Evolutionary conservation across 2,329 filamentous ascomycete species (phyloP), one percentile per base, ranked within the genome.

Genomic region (Parafenestella ontariensis): DNA sequence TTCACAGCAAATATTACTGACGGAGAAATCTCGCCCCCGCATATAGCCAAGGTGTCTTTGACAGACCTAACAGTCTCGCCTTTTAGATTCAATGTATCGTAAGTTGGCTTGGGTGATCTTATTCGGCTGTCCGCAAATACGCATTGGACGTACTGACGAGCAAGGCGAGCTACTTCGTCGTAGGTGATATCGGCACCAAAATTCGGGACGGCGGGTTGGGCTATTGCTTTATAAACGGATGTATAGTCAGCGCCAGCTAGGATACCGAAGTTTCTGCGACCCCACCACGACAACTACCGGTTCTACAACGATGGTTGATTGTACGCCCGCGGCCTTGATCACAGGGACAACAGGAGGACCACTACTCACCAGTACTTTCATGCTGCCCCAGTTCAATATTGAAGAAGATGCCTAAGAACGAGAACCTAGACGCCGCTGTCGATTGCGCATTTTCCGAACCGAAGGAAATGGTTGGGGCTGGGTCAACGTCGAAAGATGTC

Each of bases 81-180:
- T 43, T 61, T 61, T 11, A 55, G 48, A 23, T 61, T 55, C 49
- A 66, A 48, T 11, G 63, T 66, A 17, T 63, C 56, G 20, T 61
- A 56, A 45, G 59, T 64, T 3, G 61, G 58, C n/a, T n/a, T n/a
- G n/a, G n/a, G n/a, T 43, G 61, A 46, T 5, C 59, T 57, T 8
- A 40, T 23, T 23, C 48, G 53, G 29, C 55, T 57, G 39, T 66
- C 63, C 24, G 44, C 47, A 23, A 52, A 15, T 9, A 64, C 33
- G 9, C 47, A 62, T 2, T 18, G 29, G 6, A 57, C 45, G 24
- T 66, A 64, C 18, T 33, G 21, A 13, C 62, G 51, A 23, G 61
- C 59, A 18, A 23, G 51, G 10, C 20, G 39, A 3, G 59, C 58
- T 1, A 56, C 54, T 18, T 61, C 59, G 34, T 64, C 61, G 17